Conservation (phyloP, 371 early-diverging fungal genomes). For the Apophysomyces sp. region DNA sequence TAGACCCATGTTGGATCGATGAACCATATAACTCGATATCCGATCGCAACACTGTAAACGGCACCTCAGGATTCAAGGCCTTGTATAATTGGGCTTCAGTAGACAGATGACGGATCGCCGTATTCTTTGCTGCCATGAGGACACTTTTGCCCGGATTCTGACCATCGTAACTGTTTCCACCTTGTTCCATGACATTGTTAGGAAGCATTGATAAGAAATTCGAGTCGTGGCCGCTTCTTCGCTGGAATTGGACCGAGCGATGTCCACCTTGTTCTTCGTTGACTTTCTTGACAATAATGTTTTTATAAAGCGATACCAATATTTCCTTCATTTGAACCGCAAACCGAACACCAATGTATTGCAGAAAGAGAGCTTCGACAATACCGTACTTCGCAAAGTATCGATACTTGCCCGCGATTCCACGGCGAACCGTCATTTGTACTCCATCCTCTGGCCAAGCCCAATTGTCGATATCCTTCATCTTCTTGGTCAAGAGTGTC, state of each 20-base stretch:
- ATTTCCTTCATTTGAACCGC: not conserved
- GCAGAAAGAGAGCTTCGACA: conserved; percentile 14
- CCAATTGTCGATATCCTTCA: conserved; percentile 11
- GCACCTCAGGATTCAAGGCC: not conserved
- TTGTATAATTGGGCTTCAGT: conserved; percentile 15
- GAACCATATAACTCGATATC: conserved; percentile 21
- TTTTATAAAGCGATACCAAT: not conserved
- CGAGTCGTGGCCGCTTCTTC: not conserved
- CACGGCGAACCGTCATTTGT: conserved; percentile 6
- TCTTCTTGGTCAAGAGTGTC: conserved; percentile 6
- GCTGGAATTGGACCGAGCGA: not conserved
- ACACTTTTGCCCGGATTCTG: not conserved
- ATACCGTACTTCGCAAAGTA: conserved; percentile 12
- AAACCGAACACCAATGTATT: conserved; percentile 12
- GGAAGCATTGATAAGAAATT: not conserved
- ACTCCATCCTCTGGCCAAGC: conserved; percentile 9
- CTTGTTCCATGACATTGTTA: not conserved
- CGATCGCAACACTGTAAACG: conserved; percentile 14
- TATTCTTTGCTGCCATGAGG: conserved; percentile 3
- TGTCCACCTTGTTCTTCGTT: not conserved
- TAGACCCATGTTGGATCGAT: conserved; percentile 11
- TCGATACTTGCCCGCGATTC: conserved; percentile 12
- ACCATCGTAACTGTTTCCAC: not conserved
- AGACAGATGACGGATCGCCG: conserved; percentile 1
- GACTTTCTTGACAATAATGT: not conserved